Conservation (phyloP, 1,284 basidiomycete species). For the Inonotus hispidus region DNA sequence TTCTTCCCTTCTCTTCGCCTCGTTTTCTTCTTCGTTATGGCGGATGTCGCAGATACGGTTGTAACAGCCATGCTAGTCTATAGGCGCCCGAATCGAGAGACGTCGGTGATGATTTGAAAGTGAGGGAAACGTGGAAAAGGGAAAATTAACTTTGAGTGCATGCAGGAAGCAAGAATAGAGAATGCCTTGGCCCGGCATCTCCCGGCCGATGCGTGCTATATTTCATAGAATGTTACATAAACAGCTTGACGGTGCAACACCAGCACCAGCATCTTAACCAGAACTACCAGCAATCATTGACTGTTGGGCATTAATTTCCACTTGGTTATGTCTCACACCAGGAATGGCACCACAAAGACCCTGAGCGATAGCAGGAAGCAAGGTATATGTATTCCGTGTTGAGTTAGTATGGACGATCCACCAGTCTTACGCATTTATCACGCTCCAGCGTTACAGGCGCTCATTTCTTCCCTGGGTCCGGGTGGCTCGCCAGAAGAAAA, state of each 20-base stretch:
- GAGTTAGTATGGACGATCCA: background rate
- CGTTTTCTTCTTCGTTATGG: slow-evolving; percentile 16
- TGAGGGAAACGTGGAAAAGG: slow-evolving; percentile 1
- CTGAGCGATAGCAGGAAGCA: slow-evolving; percentile 12
- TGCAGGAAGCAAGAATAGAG: no score
- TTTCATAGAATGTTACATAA: background rate
- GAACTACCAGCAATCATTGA: background rate
- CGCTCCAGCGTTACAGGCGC: slow-evolving; percentile 43
- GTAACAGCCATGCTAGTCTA: slow-evolving; percentile 11
- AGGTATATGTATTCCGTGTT: background rate
- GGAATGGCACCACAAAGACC: background rate
- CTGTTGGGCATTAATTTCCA: background rate
- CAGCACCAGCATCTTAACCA: background rate
- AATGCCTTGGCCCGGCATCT: background rate
- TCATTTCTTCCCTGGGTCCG: slow-evolving; percentile 44
- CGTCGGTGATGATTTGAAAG: background rate
- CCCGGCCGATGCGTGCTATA: background rate
- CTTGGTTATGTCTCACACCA: background rate
- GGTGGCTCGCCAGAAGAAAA: slow-evolving; percentile 27
- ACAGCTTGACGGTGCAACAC: background rate
- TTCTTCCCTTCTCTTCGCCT: slow-evolving; percentile 14
- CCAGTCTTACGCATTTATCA: slow-evolving; percentile 7
- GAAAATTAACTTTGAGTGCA: background rate
- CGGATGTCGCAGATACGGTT: background rate
- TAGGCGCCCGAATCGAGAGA: background rate